These are phyloP conservation scores for Raphanus sativus DNA, from an alignment of 345 rosid genomes.

Conservation along the genomic window DNA sequence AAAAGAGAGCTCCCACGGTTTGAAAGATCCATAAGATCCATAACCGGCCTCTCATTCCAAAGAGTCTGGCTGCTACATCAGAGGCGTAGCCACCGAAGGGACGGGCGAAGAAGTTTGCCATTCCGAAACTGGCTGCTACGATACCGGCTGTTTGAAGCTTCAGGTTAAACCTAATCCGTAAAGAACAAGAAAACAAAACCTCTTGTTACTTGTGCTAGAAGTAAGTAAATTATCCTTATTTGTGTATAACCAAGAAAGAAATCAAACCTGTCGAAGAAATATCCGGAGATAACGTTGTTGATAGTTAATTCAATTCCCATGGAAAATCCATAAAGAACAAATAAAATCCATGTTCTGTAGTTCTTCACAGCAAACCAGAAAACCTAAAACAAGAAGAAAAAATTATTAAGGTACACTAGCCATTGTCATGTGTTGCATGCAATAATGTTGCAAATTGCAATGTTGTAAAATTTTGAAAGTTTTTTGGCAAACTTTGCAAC, in stretches of 20 bases:
- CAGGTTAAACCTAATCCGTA: constrained; percentile 55
- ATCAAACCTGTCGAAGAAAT: constrained; percentile 64
- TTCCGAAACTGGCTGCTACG: constrained; percentile 80
- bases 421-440: neutral
- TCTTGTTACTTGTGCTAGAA: constrained; percentile 4
- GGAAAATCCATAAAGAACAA: constrained; percentile 63
- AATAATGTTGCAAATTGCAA: neutral
- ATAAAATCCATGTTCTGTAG: constrained; percentile 75
- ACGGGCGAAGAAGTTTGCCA: constrained; percentile 77
- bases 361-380: constrained; percentile 63
- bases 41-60: constrained; percentile 81
- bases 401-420: neutral
- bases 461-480: neutral
- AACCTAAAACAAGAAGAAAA: constrained; percentile 40
- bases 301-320: constrained; percentile 72
- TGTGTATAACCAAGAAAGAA: constrained; percentile 17
- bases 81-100: constrained; percentile 79
- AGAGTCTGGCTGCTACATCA: constrained; percentile 51
- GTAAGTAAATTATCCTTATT: neutral
- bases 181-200: constrained; percentile 2
- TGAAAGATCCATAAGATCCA: constrained; percentile 79
- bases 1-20: constrained; percentile 70
- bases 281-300: constrained; percentile 66
- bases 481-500: neutral
- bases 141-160: constrained; percentile 73